Base-by-base conservation (phyloP, 352 stramenopile genomes). In the Globisporangium solare region DNA sequence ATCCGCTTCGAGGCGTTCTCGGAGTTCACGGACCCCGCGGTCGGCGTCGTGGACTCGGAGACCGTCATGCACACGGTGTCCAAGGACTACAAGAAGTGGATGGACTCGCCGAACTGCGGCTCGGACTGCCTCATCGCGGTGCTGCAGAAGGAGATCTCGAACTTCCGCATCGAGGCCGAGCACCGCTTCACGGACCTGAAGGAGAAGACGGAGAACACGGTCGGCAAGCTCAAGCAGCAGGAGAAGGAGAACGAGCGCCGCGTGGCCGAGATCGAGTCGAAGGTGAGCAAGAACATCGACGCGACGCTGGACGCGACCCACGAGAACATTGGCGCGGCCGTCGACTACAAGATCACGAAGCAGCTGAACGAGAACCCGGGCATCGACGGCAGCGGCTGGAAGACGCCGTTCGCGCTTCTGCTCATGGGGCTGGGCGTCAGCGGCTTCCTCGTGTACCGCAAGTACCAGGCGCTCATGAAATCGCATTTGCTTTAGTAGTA, bases 391-490 rank as follows among this genome's bases (percentile, higher is more conserved):
- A 77, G 70, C 27, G 70, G 76, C 56, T 94, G 84, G 84, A 92
- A 92, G 68, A 80, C 73, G 40, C 81, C 84, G 21, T 94, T 94
- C 58, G 70, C 79, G 39, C 54, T 94, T 59, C 68, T 92, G 37
- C 69, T 90, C 39, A 56, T 92, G 21, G 67, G 60, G 3, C 60
- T 92, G 18, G 76, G 67, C 22, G 76, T 62, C 14, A 74, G 70
- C 48, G 74, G 65, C 40, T 64, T 61, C 21, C 79, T 76, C 47
- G 72, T 82, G 56, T 94, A 92, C 68, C 80, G 76, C 64, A 94
- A 94, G 78, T 94, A 94, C 72, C 71, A 87, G 59, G 73, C 73
- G 58, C 69, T 94, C 20, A 85, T 91, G 73, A 94, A 94, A 76
- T 90, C 79, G 42, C 84, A 94, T 70, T 66, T 94, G 71, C 68